Evolutionary conservation across 306 rosid species (phyloP).

Genomic region (Sechiopsis laciniata): DNA sequence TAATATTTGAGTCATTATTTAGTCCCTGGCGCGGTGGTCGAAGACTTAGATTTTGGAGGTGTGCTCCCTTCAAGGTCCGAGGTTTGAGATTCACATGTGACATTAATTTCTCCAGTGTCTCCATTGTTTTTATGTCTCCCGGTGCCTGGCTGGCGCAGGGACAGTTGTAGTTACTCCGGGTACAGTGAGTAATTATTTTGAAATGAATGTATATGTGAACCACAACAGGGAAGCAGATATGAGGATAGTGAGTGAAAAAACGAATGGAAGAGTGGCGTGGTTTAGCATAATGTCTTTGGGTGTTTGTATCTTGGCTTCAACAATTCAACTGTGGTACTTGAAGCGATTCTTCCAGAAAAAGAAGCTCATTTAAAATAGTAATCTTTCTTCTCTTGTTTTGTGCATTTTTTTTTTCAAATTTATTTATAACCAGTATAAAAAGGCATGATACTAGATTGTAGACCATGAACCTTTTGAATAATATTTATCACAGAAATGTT

Average conservation of each 20-base stretch:
- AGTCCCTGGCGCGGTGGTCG: no score
- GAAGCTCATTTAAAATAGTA: conserved; percentile 50
- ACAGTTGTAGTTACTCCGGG: no score
- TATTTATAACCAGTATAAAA: background rate
- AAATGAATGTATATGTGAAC: background rate
- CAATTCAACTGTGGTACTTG: conserved; percentile 73
- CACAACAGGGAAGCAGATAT: conserved; percentile 68
- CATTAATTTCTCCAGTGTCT: no score
- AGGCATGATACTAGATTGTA: conserved; percentile 7
- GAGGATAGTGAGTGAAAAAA: conserved; percentile 81
- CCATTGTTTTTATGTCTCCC: no score
- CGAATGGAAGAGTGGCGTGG: conserved; percentile 77
- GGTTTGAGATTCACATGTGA: no score
- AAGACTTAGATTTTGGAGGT: no score
- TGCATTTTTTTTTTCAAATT: background rate
- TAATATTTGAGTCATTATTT: background rate
- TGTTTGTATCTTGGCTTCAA: conserved; percentile 66
- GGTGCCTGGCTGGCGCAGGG: no score
- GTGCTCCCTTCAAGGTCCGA: no score
- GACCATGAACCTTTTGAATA: background rate
- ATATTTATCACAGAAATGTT: conserved; percentile 10
- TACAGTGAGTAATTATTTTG: background rate
- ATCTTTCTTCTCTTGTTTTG: background rate
- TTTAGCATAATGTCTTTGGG: conserved; percentile 73
- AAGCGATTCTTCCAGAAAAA: conserved; percentile 84